phyloP scores from a whole-genome alignment of 345 rosid species.

The Mallotus nudiflorus region DNA sequence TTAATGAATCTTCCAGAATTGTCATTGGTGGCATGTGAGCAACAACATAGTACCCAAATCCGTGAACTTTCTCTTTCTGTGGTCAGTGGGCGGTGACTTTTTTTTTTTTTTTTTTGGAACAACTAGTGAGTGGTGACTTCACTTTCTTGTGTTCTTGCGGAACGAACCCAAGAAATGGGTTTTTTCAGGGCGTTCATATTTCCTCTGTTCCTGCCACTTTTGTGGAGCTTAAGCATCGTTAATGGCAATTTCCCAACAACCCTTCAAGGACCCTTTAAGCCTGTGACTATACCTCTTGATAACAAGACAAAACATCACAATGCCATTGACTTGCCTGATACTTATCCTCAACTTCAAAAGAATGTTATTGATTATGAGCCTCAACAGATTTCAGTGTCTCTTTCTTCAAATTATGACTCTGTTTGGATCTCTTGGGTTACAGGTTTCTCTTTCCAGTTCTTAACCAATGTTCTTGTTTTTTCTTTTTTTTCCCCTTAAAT shows the following conservation, averaged over 20 bases:
- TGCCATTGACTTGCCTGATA: conserved; percentile 70
- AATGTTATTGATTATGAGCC: conserved; percentile 48
- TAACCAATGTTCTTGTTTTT: not conserved
- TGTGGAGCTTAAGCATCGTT: conserved; percentile 10
- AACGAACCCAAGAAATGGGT: conserved; percentile 4
- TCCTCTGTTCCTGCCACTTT: not conserved
- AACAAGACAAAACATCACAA: conserved; percentile 40
- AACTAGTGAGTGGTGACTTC: not conserved
- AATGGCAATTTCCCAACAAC: conserved; percentile 48
- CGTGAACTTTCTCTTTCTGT: too few species aligned
- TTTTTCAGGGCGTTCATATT: not conserved
- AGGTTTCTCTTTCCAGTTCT: conserved; percentile 36
- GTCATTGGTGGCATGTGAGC: too few species aligned
- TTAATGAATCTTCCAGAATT: too few species aligned
- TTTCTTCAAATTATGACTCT: conserved; percentile 63
- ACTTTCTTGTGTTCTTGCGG: not conserved
- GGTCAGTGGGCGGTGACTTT: not conserved
- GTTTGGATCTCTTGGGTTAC: conserved; percentile 90
- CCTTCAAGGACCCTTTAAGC: conserved; percentile 72
- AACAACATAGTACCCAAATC: too few species aligned
- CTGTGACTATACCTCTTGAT: conserved; percentile 64
- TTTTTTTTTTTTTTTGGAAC: not conserved
- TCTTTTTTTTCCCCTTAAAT: not conserved
- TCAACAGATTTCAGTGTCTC: conserved; percentile 75
- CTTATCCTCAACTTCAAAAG: conserved; percentile 53